These are phyloP conservation scores for Hibiscus mutabilis DNA, from an alignment of 345 rosid species.

Conservation along the genomic window DNA sequence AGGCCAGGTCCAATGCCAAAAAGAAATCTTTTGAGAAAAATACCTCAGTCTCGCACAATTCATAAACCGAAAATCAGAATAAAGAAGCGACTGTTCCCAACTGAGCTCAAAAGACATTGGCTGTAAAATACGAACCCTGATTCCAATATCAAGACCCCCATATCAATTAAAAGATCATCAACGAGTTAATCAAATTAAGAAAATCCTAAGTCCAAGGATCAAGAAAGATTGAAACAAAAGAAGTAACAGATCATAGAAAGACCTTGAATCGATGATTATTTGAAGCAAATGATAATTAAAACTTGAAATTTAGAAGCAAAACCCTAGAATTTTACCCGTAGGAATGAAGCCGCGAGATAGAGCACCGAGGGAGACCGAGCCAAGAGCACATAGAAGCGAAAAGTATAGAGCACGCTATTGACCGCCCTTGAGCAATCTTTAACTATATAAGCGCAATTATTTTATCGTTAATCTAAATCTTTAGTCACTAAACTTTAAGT, in stretches of 20 bases:
- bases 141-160: background rate
- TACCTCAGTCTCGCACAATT: slow-evolving; percentile 62
- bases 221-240: background rate
- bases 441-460: too few species aligned
- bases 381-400: background rate
- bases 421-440: too few species aligned
- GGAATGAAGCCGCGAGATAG: background rate
- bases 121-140: background rate
- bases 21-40: slow-evolving; percentile 33
- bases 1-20: slow-evolving; percentile 41
- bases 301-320: background rate
- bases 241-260: too few species aligned
- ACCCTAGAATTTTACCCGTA: background rate
- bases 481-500: too few species aligned
- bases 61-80: slow-evolving; percentile 59
- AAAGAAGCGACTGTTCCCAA: slow-evolving; percentile 20
- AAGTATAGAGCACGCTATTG: slow-evolving; percentile 22
- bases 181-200: background rate
- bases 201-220: background rate
- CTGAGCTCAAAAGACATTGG: slow-evolving; percentile 10
- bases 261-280: background rate
- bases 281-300: background rate
- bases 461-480: too few species aligned
- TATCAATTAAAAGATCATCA: background rate
- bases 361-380: background rate